Evolutionary conservation across 2,329 filamentous ascomycete species (phyloP), one percentile per base, ranked within the genome.

Genomic region (Exophiala mesophila): DNA sequence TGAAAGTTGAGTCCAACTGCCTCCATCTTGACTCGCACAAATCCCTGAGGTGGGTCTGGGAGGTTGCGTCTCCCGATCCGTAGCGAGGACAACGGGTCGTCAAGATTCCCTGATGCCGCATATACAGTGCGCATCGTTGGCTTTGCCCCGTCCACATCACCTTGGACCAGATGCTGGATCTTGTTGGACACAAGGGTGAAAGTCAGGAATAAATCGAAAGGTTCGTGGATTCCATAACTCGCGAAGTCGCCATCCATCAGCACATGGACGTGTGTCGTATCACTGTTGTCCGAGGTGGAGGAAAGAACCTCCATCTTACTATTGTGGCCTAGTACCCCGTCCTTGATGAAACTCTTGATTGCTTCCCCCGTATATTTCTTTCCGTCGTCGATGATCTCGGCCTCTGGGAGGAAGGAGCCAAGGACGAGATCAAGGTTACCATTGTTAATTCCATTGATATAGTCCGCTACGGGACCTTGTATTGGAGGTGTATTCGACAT

Each of bases 211-310:
- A 49, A 26, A 16, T 45, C 41, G 30, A 49, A 49, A n/a, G 46
- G 38, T 7, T 49, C 42, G 35, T 41, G 34, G 18, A 49, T 49
- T 24, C 42, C 42, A 17, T 45, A 49, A 9, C 35, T 35, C 4
- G 15, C 39, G 31, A 43, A 49, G 18, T 49, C 46, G 24, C 46
- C 46, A n/a, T 49, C 46, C 42, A 49, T 49, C 37, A 36, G 36
- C 19, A 45, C 23, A 32, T 49, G 46, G 16, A 35, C 33, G 26
- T 33, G 41, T 26, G 16, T 35, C 34, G 38, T 42, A 35, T 49
- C 42, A 20, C 28, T 15, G 20, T 19, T 39, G 12, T 12, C 12
- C 8, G 23, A 12, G 10, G 30, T 32, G 21, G 26, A 36, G n/a
- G 41, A 33, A 4, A 49, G 34, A 2, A 45, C 16, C 13, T 45